Evolutionary conservation across 805 yeast species (phyloP).

Genomic region (Barnettozyma populi): DNA sequence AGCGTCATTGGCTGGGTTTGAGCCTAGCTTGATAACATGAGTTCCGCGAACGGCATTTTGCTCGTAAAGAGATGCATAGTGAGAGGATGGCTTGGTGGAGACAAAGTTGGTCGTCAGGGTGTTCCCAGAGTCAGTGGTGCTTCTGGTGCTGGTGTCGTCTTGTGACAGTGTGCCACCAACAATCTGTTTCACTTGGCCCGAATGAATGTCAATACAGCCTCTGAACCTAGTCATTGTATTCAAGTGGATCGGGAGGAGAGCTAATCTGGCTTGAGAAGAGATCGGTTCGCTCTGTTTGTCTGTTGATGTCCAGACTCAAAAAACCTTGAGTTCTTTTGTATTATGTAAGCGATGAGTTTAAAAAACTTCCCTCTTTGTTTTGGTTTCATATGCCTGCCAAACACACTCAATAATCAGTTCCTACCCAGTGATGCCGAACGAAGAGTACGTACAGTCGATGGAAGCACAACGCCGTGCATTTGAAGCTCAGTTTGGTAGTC

Average conservation of each 20-base stretch:
- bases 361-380: neutral
- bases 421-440: constrained; percentile 6
- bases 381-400: neutral
- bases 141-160: constrained; percentile 35
- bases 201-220: constrained; percentile 94
- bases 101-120: constrained; percentile 68
- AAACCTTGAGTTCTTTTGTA: neutral
- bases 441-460: constrained; percentile 22
- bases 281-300: no score
- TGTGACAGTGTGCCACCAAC: constrained; percentile 83
- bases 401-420: no score
- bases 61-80: constrained; percentile 68
- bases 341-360: constrained; percentile 5
- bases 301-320: neutral
- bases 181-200: constrained; percentile 93
- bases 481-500: constrained; percentile 58
- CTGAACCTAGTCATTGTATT: constrained; percentile 74
- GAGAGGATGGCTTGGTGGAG: constrained; percentile 64
- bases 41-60: constrained; percentile 61
- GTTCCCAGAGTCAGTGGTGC: neutral
- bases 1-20: constrained; percentile 64
- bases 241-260: neutral
- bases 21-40: constrained; percentile 90
- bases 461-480: constrained; percentile 54
- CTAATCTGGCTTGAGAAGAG: no score